phyloP scores from a whole-genome alignment of 2,329 filamentous ascomycete species.

The Torrubiellomyces zombiae region DNA sequence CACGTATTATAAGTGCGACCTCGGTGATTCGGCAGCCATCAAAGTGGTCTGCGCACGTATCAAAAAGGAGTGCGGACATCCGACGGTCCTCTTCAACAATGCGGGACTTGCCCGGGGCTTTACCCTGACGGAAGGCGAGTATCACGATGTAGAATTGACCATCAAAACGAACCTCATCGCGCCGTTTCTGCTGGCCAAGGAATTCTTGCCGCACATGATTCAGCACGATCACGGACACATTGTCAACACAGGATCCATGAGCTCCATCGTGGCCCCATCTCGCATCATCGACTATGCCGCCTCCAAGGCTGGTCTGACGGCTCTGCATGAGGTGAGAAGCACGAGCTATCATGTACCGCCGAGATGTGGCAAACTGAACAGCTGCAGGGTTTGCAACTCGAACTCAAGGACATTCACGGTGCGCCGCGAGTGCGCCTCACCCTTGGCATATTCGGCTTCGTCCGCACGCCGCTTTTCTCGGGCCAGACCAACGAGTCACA shows the following conservation, averaged over 20 bases:
- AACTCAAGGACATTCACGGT: slow-evolving; percentile 13
- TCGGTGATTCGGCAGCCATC: slow-evolving; percentile 16
- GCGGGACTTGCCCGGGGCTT: slow-evolving; percentile 14
- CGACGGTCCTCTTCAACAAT: slow-evolving; percentile 20
- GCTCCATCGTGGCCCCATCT: slow-evolving; percentile 34
- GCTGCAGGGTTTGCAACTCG: slow-evolving; percentile 12
- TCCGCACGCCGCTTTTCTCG: slow-evolving; percentile 14
- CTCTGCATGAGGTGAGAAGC: slow-evolving; percentile 14
- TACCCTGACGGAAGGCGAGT: slow-evolving; percentile 13
- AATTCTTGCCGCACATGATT: slow-evolving; percentile 45
- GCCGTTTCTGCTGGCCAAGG: slow-evolving; percentile 39
- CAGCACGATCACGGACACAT: slow-evolving; percentile 44
- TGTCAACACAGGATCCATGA: slow-evolving; percentile 42
- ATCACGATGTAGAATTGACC: slow-evolving; percentile 13
- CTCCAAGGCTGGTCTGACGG: slow-evolving; percentile 27
- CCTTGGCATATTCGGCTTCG: slow-evolving; percentile 14
- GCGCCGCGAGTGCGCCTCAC: slow-evolving; percentile 13
- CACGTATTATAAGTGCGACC: slow-evolving; percentile 18
- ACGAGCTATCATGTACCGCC: slow-evolving; percentile 5
- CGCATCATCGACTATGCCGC: slow-evolving; percentile 43
- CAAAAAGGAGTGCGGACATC: slow-evolving; percentile 17
- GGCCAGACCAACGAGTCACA: slow-evolving; percentile 10
- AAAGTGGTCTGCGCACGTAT: slow-evolving; percentile 12
- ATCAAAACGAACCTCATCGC: slow-evolving; percentile 33
- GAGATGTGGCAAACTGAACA: slow-evolving; percentile 1